phyloP scores from a whole-genome alignment of 768 basidiomycete species.

The Leccinellum luteum region DNA sequence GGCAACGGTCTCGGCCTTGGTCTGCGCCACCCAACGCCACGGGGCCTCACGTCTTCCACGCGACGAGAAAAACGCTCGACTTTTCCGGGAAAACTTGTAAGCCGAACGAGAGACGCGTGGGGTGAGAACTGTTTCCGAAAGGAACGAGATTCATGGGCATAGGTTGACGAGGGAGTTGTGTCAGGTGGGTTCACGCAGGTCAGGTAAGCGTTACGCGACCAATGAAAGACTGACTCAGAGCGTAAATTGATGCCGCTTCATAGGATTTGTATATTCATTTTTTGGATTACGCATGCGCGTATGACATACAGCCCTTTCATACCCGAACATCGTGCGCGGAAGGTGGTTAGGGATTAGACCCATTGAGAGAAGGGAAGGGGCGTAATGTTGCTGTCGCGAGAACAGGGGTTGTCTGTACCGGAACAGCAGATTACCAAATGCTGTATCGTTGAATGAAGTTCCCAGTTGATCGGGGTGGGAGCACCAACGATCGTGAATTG shows the following conservation, averaged over 20 bases:
- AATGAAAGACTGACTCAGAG: slow-evolving; percentile 1
- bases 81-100: slow-evolving; percentile 9
- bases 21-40: slow-evolving; percentile 25
- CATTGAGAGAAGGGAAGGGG: not conserved
- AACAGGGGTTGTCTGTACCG: not conserved
- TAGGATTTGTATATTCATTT: slow-evolving; percentile 20
- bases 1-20: slow-evolving; percentile 24
- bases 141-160: not conserved
- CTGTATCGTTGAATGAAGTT: not conserved
- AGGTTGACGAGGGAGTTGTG: slow-evolving; percentile 4
- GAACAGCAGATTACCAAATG: not conserved
- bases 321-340: slow-evolving; percentile 20
- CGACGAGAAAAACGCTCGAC: slow-evolving; percentile 17
- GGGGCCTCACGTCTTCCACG: slow-evolving; percentile 17
- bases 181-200: slow-evolving; percentile 7
- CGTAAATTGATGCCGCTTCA: slow-evolving; percentile 5
- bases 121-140: slow-evolving; percentile 6
- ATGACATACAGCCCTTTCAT: slow-evolving; percentile 20
- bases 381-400: slow-evolving; percentile 7
- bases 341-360: not conserved
- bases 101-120: slow-evolving; percentile 10
- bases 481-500: slow-evolving; percentile 2
- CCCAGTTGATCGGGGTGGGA: slow-evolving; percentile 16
- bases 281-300: slow-evolving; percentile 16
- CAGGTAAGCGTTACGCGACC: slow-evolving; percentile 10